Evolutionary conservation across 2,329 filamentous ascomycete genomes (phyloP), one percentile per base, ranked within the genome.

Genomic region (Atkinsonella hypoxylon): DNA sequence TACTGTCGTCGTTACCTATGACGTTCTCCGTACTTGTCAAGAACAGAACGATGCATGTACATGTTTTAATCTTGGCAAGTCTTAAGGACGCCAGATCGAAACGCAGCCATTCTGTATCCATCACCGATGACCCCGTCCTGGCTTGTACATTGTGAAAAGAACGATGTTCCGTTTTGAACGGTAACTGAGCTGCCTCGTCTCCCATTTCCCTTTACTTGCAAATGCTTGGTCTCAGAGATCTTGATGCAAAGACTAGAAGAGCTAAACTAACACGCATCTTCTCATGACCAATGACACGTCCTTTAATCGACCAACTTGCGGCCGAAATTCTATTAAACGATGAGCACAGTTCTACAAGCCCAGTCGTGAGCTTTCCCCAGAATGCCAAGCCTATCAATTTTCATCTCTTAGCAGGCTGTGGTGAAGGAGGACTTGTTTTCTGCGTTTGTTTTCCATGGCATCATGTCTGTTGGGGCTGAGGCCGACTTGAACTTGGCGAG

Each of bases 391-490:
- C 49, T 13, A 30, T 55, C 39, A 50, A 54, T 36, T 51, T 52
- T 3, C 52, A 58, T 46, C 51, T 57, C 17, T 36, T 45, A 52
- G 17, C 12, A 22, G 18, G 34, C 32, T 2, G 47, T 52, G 5
- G 51, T 56, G 30, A 18, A 48, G 5, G 38, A 46, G 3, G 63
- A 70, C 51, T 60, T 70, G 20, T 69, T 74, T 47, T 70, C 72
- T 15, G 70, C 76, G 48, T 81, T 77, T 58, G 70, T 81, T 47
- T 75, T 82, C 54, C 78, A 82, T 59, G 79, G 79, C 51, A 78
- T 82, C 64, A 82, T 82, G 79, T 81, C 77, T 0, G 73, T 73
- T 15, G 78, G 77, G 34, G 72, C 77, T 4, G 79, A 82, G 64
- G 74, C 74, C 38, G 75, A 81, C 49, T 66, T 71, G 59, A 77